Evolutionary conservation across 108 stramenopile genomes (phyloP).

Genomic region (Nitzschia sp.): DNA sequence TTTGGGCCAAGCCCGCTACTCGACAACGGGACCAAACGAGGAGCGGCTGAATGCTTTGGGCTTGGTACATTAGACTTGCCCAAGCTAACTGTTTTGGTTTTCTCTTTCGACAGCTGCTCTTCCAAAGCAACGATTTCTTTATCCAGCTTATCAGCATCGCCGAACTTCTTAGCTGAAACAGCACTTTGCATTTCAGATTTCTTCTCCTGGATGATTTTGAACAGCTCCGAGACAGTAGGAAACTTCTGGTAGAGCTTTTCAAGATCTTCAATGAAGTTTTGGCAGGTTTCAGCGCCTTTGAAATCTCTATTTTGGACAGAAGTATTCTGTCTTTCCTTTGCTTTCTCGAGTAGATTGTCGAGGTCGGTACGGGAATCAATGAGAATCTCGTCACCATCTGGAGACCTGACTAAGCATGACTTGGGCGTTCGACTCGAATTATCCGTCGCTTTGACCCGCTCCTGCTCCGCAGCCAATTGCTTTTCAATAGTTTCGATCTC

Average conservation of each 20-base stretch:
- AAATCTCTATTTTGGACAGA: constrained; percentile 63
- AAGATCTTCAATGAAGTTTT: constrained; percentile 54
- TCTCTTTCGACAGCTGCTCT: constrained; percentile 48
- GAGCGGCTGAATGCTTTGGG: neutral
- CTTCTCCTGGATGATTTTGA: constrained; percentile 29
- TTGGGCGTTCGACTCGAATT: neutral
- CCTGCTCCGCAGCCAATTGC: constrained; percentile 52
- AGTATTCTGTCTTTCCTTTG: constrained; percentile 34
- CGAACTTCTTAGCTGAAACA: constrained; percentile 66
- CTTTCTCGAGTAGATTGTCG: constrained; percentile 49
- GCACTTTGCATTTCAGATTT: constrained; percentile 58
- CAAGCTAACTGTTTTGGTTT: neutral
- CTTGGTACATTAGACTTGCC: neutral
- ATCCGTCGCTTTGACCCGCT: constrained; percentile 12
- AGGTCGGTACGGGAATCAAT: constrained; percentile 63
- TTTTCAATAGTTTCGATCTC: constrained; percentile 57
- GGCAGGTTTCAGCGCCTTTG: constrained; percentile 58
- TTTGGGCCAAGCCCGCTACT: neutral
- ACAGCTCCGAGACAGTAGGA: constrained; percentile 63
- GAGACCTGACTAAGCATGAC: constrained; percentile 8
- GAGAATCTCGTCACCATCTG: constrained; percentile 45
- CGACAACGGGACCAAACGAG: neutral
- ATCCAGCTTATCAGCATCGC: constrained; percentile 59
- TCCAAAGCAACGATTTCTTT: constrained; percentile 49
- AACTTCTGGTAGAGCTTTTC: constrained; percentile 51